These are phyloP conservation scores for Aspergillus sp. DNA, from an alignment of 2,329 filamentous ascomycete genomes.

Conservation along the genomic window DNA sequence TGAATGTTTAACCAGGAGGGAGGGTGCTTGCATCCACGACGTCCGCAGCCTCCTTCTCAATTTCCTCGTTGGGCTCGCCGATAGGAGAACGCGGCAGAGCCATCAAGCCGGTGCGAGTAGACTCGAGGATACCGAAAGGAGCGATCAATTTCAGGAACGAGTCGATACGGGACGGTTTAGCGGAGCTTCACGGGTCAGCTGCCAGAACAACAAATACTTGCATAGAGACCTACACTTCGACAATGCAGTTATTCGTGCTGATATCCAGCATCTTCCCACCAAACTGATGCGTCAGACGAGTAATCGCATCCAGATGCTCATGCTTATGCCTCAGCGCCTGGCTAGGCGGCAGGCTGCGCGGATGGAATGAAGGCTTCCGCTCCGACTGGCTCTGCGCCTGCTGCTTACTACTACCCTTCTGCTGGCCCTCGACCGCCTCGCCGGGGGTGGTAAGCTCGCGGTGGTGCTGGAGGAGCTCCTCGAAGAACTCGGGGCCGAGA, in stretches of 20 bases:
- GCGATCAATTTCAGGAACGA: constrained; percentile 93
- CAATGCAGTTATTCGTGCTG: constrained; percentile 96
- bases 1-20: constrained; percentile 63
- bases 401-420: too few relatives aligned
- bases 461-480: constrained; percentile 91
- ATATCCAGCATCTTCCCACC: constrained; percentile 96
- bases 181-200: too few relatives aligned
- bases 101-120: constrained; percentile 91
- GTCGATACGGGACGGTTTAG: constrained; percentile 88
- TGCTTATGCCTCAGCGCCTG: constrained; percentile 94
- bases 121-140: constrained; percentile 94
- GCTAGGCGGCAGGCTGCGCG: constrained; percentile 71
- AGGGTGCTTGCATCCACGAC: constrained; percentile 90
- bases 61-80: constrained; percentile 60
- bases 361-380: constrained; percentile 64
- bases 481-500: constrained; percentile 93
- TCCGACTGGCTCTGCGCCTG: constrained; percentile 7
- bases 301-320: constrained; percentile 92
- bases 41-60: constrained; percentile 82
- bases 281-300: constrained; percentile 93
- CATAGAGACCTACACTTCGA: constrained; percentile 86
- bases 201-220: too few relatives aligned
- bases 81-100: constrained; percentile 88
- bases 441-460: constrained; percentile 66
- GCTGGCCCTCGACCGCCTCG: constrained; percentile 24